Base-by-base conservation (phyloP, 139 green algal species). In the Yamagishiella unicocca region DNA sequence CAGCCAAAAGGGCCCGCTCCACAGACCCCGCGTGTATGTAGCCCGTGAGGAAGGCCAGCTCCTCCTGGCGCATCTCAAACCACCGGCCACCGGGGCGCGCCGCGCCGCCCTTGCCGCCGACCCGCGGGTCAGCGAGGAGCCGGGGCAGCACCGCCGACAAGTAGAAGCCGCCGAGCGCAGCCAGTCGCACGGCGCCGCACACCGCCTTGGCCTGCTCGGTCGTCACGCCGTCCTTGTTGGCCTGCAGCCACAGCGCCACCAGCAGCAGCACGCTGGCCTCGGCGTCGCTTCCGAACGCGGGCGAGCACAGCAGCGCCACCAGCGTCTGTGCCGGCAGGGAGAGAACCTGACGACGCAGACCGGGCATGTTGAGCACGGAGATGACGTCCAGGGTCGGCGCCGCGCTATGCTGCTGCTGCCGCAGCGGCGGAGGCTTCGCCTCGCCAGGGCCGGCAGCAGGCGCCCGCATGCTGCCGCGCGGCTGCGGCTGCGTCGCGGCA, bases 161-260 rank as follows among this genome's bases (percentile, higher is more conserved):
- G 58, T 85, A 46, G 62, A 76, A 85, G n/a, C 61, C 61, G 29
- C 79, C 62, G 29, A 85, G 62, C 42, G 79, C 79, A 58, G 79
- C 79, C 40, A 85, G 40, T 6, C 79, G 79, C 21, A 85, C n/a
- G 0, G 61, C 40, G 22, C 61, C 29, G 61, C 79, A 85, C 79
- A 85, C n/a, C 37, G 17, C n/a, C 27, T 19, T 29, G 40, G 45
- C 55, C 21, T 62, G 29, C 61, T 85, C 61, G n/a, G 24, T 6
- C 4, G 58, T 61, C 21, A 35, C n/a, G 54, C 31, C 37, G 19
- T 50, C 55, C 24, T 40, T 35, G 33, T 38, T 61, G 54, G 21
- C 19, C 38, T 85, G 64, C 22, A 62, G 27, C 79, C 79, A 85
- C 58, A 53, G 29, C 61, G 79, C 79, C 79, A 62, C 61, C n/a